Evolutionary conservation across 306 rosid species (phyloP).

Genomic region (Quercus aquifolioides): DNA sequence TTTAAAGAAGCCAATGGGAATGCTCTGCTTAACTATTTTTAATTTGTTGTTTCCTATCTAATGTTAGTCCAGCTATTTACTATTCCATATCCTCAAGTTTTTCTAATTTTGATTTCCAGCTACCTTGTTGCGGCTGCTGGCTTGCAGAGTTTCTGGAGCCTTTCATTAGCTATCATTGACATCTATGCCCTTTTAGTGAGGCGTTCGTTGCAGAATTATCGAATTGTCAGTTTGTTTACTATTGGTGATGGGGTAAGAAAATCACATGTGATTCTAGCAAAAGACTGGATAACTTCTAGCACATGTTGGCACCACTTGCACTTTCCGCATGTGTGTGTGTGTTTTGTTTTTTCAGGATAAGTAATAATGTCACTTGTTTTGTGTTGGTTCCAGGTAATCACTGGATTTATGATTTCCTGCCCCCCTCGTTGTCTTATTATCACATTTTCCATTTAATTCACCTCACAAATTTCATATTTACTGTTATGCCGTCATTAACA

Average conservation of each 20-base stretch:
- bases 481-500: not conserved
- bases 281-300: conserved; percentile 1
- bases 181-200: conserved; percentile 73
- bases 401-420: conserved; percentile 6
- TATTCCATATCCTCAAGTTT: not conserved
- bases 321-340: too few species aligned
- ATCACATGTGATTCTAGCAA: not conserved
- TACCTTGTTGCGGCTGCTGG: conserved; percentile 85
- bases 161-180: conserved; percentile 66
- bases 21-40: too few species aligned
- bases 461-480: not conserved
- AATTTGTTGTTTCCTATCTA: not conserved
- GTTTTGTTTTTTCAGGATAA: too few species aligned
- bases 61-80: not conserved
- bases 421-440: not conserved
- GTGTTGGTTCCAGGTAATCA: not conserved
- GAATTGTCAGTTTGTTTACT: conserved; percentile 58
- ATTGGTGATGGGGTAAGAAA: conserved; percentile 92
- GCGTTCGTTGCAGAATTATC: conserved; percentile 68
- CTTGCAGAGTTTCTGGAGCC: conserved; percentile 75
- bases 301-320: conserved; percentile 4
- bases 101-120: conserved; percentile 40
- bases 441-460: not conserved
- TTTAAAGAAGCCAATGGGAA: too few species aligned
- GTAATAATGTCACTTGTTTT: not conserved